Evolutionary conservation across 129 eudicot genomes (phyloP).

Genomic region (Sambucus nigra): DNA sequence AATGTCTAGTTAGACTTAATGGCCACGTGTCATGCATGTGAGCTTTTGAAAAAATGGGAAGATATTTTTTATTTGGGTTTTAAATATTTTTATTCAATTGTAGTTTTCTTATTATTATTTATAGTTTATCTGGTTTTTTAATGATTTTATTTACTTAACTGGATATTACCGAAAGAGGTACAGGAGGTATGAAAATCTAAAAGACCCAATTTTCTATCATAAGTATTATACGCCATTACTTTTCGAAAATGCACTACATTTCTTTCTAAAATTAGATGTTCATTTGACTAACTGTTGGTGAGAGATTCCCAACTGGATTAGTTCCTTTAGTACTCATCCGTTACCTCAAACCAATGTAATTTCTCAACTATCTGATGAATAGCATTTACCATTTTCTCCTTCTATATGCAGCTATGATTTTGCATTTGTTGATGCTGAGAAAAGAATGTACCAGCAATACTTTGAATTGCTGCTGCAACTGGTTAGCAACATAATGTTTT

Average conservation of each 20-base stretch:
- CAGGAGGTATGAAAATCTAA: too few relatives aligned
- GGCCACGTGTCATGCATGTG: too few relatives aligned
- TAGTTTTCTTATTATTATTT: too few relatives aligned
- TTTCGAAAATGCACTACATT: neutral
- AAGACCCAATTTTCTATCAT: neutral
- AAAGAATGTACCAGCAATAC: conserved; percentile 85
- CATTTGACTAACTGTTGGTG: neutral
- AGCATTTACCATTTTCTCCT: neutral
- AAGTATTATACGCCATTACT: neutral
- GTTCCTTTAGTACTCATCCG: too few relatives aligned
- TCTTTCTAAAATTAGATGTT: neutral
- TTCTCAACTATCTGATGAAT: neutral
- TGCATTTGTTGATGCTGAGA: conserved; percentile 95
- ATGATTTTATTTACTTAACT: too few relatives aligned
- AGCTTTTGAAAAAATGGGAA: too few relatives aligned
- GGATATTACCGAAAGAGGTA: too few relatives aligned
- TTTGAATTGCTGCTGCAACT: conserved; percentile 77
- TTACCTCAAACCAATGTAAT: neutral
- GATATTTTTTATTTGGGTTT: too few relatives aligned
- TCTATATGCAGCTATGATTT: conserved; percentile 65
- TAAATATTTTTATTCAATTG: too few relatives aligned
- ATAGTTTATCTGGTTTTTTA: too few relatives aligned
- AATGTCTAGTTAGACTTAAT: too few relatives aligned
- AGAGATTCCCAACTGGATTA: too few relatives aligned
- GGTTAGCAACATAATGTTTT: conserved; percentile 34